Evolutionary conservation across 139 green algal species (phyloP).

Genomic region (Picochlorum sp.): DNA sequence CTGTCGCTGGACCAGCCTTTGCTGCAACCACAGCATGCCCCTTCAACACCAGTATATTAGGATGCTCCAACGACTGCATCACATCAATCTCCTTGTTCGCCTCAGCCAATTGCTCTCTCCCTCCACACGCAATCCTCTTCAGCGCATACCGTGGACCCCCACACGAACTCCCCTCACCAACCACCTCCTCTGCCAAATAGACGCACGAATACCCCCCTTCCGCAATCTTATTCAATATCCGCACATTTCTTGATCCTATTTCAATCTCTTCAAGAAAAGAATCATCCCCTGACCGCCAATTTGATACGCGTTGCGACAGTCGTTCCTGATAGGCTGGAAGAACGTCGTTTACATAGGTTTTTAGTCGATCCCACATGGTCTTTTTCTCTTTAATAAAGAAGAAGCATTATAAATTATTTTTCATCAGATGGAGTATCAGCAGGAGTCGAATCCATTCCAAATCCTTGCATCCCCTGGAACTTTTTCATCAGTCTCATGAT

Average conservation of each 20-base stretch:
- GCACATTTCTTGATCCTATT: conserved; percentile 2
- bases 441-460: neutral
- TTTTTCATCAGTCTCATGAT: conserved; percentile 11
- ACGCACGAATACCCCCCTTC: conserved; percentile 79
- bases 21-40: conserved; percentile 18
- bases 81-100: conserved; percentile 39
- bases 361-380: neutral
- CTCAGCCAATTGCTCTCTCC: conserved; percentile 28
- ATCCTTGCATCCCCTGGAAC: conserved; percentile 9
- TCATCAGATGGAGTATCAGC: too few species aligned
- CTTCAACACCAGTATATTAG: conserved; percentile 56
- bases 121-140: conserved; percentile 33
- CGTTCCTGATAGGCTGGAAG: neutral
- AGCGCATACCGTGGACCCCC: conserved; percentile 23
- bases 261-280: neutral
- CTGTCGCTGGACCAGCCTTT: neutral
- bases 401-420: neutral
- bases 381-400: neutral
- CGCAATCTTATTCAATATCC: conserved; percentile 45
- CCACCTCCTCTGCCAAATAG: conserved; percentile 43
- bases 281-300: neutral
- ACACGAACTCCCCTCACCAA: neutral
- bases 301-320: neutral
- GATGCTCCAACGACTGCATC: conserved; percentile 41
- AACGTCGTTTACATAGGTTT: too few species aligned